Evolutionary conservation across 2,329 filamentous ascomycete genomes (phyloP).

Genomic region (Falciphora oryzae): DNA sequence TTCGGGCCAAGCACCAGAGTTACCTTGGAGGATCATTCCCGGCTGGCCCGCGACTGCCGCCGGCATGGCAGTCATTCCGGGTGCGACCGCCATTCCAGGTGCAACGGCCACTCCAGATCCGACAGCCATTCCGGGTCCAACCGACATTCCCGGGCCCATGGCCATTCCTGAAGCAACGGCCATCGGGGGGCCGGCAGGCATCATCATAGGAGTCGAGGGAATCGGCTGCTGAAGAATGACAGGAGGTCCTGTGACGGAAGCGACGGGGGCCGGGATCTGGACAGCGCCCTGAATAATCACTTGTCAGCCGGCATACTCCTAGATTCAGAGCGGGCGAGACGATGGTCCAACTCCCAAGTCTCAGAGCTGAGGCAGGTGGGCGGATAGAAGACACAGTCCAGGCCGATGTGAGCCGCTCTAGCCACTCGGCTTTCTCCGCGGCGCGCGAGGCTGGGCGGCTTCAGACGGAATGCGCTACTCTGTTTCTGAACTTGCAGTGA

Average conservation of each 20-base stretch:
- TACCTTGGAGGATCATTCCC: conserved; percentile 34
- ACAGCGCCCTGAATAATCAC: background rate
- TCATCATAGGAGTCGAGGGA: conserved; percentile 13
- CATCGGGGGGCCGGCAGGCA: conserved; percentile 11
- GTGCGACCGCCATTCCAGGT: conserved; percentile 7
- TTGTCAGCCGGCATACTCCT: background rate
- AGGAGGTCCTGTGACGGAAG: conserved; percentile 15
- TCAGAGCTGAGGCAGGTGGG: background rate
- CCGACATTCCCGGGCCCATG: conserved; percentile 1
- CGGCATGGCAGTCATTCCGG: conserved; percentile 14
- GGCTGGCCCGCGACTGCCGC: conserved; percentile 11
- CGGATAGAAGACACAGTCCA: background rate
- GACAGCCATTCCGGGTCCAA: background rate
- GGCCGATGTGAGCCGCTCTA: background rate
- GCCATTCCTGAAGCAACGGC: conserved; percentile 12
- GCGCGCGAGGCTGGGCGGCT: background rate
- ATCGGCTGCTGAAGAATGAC: conserved; percentile 20
- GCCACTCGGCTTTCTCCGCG: background rate
- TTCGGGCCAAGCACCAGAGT: conserved; percentile 35
- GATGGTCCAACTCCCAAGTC: background rate
- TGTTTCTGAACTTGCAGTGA: conserved; percentile 8
- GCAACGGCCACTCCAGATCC: background rate
- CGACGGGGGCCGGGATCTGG: conserved; percentile 9
- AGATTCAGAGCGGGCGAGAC: background rate
- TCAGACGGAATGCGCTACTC: background rate